A percentile compares a stretch with the other conserved stretches of the same genome.
phyloP scores from a whole-genome alignment of 1,139 yeast species.

The Protomyces inundatus region DNA sequence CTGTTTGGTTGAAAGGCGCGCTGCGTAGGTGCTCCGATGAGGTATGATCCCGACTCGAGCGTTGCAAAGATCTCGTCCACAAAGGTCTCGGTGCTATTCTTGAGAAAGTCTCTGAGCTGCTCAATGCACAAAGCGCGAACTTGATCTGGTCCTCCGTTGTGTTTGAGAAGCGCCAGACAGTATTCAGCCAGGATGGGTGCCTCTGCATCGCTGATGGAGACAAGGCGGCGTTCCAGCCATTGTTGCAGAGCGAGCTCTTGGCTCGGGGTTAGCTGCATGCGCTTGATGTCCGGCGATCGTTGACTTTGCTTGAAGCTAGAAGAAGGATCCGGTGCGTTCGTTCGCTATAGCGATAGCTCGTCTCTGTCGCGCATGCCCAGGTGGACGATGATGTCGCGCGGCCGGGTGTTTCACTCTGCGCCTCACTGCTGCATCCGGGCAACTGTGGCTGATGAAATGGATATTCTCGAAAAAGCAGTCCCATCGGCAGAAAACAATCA shows the following conservation, averaged over 20 bases:
- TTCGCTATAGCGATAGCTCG: not conserved
- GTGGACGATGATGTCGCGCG: too few species aligned
- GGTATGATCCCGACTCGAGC: conserved; percentile 29
- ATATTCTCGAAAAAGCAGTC: not conserved
- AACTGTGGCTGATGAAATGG: too few species aligned
- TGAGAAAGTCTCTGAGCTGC: conserved; percentile 41
- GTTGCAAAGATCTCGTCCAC: conserved; percentile 38
- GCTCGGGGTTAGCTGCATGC: conserved; percentile 23
- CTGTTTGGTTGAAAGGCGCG: not conserved
- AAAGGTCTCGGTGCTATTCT: conserved; percentile 34
- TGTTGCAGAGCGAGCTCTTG: conserved; percentile 35
- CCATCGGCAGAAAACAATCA: not conserved
- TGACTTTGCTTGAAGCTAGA: too few species aligned
- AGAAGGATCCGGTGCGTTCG: not conserved
- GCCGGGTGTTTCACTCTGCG: not conserved
- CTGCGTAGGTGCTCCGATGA: not conserved
- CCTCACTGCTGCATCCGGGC: not conserved
- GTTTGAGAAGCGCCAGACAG: conserved; percentile 44
- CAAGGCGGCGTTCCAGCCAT: conserved; percentile 39
- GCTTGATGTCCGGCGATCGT: too few species aligned
- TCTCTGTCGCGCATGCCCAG: too few species aligned
- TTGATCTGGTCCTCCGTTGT: conserved; percentile 40
- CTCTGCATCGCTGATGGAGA: conserved; percentile 43
- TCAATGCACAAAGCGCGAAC: conserved; percentile 38
- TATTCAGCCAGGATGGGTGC: conserved; percentile 46